phyloP scores from a whole-genome alignment of 192 early-diverging fungal genomes.

The Gigaspora rosea region DNA sequence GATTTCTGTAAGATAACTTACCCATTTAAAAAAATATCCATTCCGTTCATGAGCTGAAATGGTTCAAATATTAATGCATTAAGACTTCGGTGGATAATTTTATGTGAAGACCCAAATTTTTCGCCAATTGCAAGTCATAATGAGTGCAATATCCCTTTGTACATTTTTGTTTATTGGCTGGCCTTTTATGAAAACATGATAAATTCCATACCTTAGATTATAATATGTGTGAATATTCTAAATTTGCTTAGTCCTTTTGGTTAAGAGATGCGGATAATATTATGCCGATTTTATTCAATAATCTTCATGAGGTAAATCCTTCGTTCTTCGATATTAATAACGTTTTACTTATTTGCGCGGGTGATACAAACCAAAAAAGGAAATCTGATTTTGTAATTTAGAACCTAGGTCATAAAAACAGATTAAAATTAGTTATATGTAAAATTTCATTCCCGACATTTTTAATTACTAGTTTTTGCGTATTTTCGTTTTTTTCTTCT shows the following conservation, averaged over 20 bases:
- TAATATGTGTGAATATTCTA: background rate
- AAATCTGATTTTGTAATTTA: too few relatives aligned
- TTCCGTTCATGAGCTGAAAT: background rate
- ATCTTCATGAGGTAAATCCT: too few relatives aligned
- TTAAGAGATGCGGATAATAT: too few relatives aligned
- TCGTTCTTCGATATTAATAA: too few relatives aligned
- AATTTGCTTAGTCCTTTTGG: background rate
- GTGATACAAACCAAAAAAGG: too few relatives aligned
- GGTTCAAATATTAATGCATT: conserved; percentile 1
- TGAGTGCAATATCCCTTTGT: conserved; percentile 10
- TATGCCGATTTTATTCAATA: too few relatives aligned
- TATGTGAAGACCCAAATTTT: conserved; percentile 2
- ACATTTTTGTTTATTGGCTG: conserved; percentile 7
- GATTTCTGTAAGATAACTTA: conserved; percentile 11
- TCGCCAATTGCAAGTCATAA: background rate
- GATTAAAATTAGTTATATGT: too few relatives aligned
- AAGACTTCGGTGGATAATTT: conserved; percentile 1
- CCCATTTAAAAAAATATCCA: background rate
- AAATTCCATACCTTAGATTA: background rate
- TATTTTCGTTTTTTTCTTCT: too few relatives aligned
- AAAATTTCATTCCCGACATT: too few relatives aligned
- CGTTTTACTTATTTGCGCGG: too few relatives aligned
- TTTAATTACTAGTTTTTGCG: too few relatives aligned
- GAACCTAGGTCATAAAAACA: too few relatives aligned
- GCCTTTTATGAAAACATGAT: background rate